Evolutionary conservation across 1,284 basidiomycete genomes (phyloP), one percentile per base, ranked within the genome.

Genomic region (Austroboletus rostrupii): DNA sequence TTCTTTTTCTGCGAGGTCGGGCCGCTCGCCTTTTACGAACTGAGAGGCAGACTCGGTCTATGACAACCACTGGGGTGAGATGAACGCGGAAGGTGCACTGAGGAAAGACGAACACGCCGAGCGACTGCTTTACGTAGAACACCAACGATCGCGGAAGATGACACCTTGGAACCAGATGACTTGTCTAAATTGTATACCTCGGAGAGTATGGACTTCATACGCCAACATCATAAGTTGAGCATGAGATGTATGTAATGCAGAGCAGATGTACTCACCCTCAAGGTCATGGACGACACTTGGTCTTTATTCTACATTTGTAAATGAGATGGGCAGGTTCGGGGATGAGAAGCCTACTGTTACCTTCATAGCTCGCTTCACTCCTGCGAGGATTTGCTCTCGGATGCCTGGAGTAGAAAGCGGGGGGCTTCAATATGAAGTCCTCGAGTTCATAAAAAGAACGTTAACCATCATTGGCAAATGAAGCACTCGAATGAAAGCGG

Each of bases 111-210:
- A 61, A 87, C 87, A 46, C 85, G 76, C 51, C 78, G 78, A 44
- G 71, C 60, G 45, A 74, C 69, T 16, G 80, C 81, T 67, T 81
- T 87, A 32, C 79, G 76, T 42, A 88, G 57, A 51, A 87, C 75
- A 45, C 68, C 62, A 21, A 68, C 52, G 37, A 85, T 74, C 33
- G 70, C 66, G 6, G 79, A 71, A 12, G 77, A 68, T 19, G 75
- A 53, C 11, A 78, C 60, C 35, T 74, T 67, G 31, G 69, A 64
- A 44, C 70, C 69, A 19, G 74, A 66, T 5, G 64, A 64, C 65
- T 89, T 89, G 69, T 87, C 86, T 33, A 78, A 74, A 17, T 77
- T 72, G 57, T 87, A 81, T 3, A 89, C 73, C 53, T 89, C 85
- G 8, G 85, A 74, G 11, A 87, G 71, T 32, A 85, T 74, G 17